Conservation (phyloP, 2,329 filamentous ascomycete species). For the Phialocephala sp. region DNA sequence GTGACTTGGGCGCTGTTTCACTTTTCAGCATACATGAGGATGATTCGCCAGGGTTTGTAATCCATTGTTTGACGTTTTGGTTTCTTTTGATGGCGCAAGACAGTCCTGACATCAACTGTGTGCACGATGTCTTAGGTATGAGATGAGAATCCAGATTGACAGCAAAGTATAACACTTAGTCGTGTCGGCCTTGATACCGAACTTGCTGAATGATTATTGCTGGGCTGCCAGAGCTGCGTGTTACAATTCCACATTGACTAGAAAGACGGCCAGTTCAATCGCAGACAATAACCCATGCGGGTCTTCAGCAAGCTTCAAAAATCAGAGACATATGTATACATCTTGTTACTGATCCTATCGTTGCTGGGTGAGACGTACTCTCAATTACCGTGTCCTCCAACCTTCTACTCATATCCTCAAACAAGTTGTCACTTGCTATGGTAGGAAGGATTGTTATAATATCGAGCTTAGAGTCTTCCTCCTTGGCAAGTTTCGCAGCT, state of each 20-base stretch:
- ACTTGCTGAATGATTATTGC: too few relatives aligned
- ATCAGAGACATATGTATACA: not conserved
- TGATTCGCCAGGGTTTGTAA: too few relatives aligned
- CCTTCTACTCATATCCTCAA: not conserved
- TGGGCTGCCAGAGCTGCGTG: too few relatives aligned
- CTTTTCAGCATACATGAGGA: too few relatives aligned
- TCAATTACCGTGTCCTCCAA: not conserved
- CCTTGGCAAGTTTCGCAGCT: not conserved
- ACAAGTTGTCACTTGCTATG: not conserved
- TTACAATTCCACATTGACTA: too few relatives aligned
- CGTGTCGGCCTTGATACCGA: too few relatives aligned
- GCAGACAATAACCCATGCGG: not conserved
- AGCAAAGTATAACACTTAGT: too few relatives aligned
- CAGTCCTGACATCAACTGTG: not conserved
- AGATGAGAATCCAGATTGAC: too few relatives aligned
- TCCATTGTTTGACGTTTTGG: not conserved
- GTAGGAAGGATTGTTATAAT: not conserved
- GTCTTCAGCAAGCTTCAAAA: not conserved
- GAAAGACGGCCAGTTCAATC: not conserved
- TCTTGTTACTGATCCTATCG: not conserved
- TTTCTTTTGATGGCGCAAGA: not conserved
- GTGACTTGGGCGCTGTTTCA: too few relatives aligned
- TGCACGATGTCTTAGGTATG: not conserved
- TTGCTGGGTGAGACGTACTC: not conserved
- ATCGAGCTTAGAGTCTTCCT: not conserved